These are phyloP conservation scores for Tulasnella sp. DNA, from an alignment of 768 basidiomycete genomes.

Conservation along the genomic window DNA sequence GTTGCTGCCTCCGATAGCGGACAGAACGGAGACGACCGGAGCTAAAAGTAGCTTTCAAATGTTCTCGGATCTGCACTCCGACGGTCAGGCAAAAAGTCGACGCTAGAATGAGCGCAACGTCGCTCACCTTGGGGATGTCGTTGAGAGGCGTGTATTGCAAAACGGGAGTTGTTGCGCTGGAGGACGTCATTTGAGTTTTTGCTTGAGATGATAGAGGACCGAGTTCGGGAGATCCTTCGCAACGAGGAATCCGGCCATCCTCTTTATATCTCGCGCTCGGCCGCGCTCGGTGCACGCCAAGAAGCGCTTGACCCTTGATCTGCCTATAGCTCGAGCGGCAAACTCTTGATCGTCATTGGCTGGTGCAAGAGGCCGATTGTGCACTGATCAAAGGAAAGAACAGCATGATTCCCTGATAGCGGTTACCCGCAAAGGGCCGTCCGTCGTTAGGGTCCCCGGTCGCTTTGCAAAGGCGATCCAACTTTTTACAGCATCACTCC, in stretches of 20 bases:
- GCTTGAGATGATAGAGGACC: neutral
- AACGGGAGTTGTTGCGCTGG: neutral
- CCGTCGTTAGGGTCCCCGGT: too few species aligned
- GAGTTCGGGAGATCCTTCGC: neutral
- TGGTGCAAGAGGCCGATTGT: neutral
- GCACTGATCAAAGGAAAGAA: too few species aligned
- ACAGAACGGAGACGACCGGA: slow-evolving; percentile 69
- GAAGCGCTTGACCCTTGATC: neutral
- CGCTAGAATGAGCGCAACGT: neutral
- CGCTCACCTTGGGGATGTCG: slow-evolving; percentile 27
- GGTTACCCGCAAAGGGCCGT: too few species aligned
- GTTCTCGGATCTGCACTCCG: slow-evolving; percentile 55
- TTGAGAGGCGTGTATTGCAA: slow-evolving; percentile 21
- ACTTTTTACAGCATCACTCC: too few species aligned
- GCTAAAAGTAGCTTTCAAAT: slow-evolving; percentile 59
- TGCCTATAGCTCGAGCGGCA: neutral
- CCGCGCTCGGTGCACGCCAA: neutral
- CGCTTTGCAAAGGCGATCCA: too few species aligned
- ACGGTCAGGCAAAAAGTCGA: neutral
- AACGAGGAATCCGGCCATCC: neutral
- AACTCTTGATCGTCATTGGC: neutral
- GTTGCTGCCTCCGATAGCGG: slow-evolving; percentile 70
- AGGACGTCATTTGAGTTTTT: neutral
- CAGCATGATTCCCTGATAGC: neutral
- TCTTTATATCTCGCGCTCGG: neutral